Percentiles rank a stretch among this genome's conserved stretches.
Evolutionary conservation across 2,329 filamentous ascomycete species (phyloP).

Genomic region (Trichothecium roseum): DNA sequence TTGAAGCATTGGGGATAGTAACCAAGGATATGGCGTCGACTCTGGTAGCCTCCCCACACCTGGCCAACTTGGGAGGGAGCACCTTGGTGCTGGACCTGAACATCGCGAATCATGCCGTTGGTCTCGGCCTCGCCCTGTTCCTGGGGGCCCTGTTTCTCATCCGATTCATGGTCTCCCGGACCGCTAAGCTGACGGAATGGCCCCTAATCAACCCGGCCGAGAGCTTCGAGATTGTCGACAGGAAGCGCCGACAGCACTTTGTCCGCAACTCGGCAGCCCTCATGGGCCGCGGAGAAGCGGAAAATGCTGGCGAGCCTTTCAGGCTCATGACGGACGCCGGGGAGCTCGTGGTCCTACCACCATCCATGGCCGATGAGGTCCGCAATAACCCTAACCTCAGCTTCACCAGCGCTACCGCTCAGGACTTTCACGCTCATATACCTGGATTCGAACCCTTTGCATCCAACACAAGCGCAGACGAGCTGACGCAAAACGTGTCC

Average conservation of each 20-base stretch:
- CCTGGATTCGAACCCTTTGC: conserved; percentile 2
- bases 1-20: too few relatives aligned
- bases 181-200: too few relatives aligned
- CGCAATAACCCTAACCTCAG: conserved; percentile 11
- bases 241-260: conserved; percentile 1
- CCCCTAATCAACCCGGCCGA: conserved; percentile 2
- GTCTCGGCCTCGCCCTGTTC: too few relatives aligned
- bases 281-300: not conserved
- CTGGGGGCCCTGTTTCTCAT: too few relatives aligned
- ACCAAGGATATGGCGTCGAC: too few relatives aligned
- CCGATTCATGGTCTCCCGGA: too few relatives aligned
- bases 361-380: conserved; percentile 9
- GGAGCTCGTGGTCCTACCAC: conserved; percentile 9
- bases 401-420: conserved; percentile 6
- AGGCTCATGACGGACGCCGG: conserved; percentile 10
- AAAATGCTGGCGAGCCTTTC: conserved; percentile 5
- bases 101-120: too few relatives aligned
- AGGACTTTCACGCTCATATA: conserved; percentile 3
- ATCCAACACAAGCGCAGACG: not conserved
- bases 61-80: too few relatives aligned
- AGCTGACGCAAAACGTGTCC: conserved; percentile 1
- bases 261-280: not conserved
- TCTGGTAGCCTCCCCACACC: too few relatives aligned
- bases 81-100: too few relatives aligned
- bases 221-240: conserved; percentile 1